Conservation (phyloP, 1,284 basidiomycete genomes). For the Naganishia liquefaciens region DNA sequence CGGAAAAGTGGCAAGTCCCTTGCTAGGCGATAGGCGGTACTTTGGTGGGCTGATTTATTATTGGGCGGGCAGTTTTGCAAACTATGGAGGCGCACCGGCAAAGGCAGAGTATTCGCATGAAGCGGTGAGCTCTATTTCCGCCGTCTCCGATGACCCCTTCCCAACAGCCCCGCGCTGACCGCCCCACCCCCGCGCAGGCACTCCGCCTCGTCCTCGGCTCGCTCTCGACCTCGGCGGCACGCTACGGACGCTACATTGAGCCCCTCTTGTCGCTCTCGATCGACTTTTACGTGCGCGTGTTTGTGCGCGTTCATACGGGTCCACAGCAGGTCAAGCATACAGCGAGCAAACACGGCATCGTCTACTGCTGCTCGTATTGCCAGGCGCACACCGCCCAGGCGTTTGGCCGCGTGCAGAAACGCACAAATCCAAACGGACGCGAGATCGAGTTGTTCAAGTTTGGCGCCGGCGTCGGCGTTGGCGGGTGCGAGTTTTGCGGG, state of each 20-base stretch:
- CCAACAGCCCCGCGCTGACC: conserved; percentile 1
- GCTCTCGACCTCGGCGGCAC: conserved; percentile 78
- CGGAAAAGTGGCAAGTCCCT: conserved; percentile 84
- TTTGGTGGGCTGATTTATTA: background rate
- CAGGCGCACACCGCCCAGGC: conserved; percentile 77
- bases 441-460: conserved; percentile 69
- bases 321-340: conserved; percentile 85
- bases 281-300: conserved; percentile 95
- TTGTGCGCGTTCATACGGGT: conserved; percentile 74
- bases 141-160: too few species aligned
- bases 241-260: conserved; percentile 89
- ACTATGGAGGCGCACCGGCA: conserved; percentile 91
- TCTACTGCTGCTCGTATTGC: conserved; percentile 79
- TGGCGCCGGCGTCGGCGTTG: conserved; percentile 55
- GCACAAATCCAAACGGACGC: conserved; percentile 55
- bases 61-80: conserved; percentile 63
- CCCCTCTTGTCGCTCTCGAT: conserved; percentile 92
- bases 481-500: conserved; percentile 79
- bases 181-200: conserved; percentile 59
- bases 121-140: conserved; percentile 72
- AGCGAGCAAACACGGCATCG: conserved; percentile 74
- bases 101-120: conserved; percentile 95
- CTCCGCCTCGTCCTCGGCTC: conserved; percentile 85
- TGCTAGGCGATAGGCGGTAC: background rate
- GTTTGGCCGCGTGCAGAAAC: conserved; percentile 65